Evolutionary conservation across 371 early-diverging fungal genomes (phyloP).

Genomic region (Blastocladiella emersonii): DNA sequence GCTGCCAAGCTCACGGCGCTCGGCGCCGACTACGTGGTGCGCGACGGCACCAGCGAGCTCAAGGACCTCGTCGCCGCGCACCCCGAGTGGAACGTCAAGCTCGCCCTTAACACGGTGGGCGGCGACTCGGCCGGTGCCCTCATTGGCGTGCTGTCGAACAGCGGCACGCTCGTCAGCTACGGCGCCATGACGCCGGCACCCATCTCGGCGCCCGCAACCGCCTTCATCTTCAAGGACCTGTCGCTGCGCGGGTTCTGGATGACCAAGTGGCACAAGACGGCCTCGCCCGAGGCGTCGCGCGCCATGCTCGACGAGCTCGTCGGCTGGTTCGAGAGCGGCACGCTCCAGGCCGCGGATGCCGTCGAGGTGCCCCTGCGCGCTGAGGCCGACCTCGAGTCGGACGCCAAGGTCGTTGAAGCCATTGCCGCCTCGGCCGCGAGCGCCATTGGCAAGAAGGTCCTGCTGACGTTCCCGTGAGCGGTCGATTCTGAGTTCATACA

Average conservation of each 20-base stretch:
- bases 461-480: no score
- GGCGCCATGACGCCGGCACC: conserved; percentile 71
- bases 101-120: background rate
- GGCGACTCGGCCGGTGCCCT: background rate
- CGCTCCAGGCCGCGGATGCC: background rate
- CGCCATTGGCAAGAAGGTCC: no score
- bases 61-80: background rate
- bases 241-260: conserved; percentile 80
- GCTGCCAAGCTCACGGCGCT: conserved; percentile 37
- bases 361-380: background rate
- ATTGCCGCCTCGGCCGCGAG: no score
- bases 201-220: conserved; percentile 59
- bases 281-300: background rate
- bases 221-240: conserved; percentile 73
- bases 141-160: background rate
- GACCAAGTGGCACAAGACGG: conserved; percentile 50
- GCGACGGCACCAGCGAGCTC: background rate
- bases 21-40: background rate
- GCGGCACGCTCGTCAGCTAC: background rate
- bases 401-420: no score
- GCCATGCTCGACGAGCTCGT: background rate
- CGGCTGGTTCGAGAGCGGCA: background rate
- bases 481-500: no score
- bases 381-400: no score
- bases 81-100: background rate